Evolutionary conservation across 352 stramenopile genomes (phyloP), one percentile per base, ranked within the genome.

Genomic region (Phytophthora pistaciae): DNA sequence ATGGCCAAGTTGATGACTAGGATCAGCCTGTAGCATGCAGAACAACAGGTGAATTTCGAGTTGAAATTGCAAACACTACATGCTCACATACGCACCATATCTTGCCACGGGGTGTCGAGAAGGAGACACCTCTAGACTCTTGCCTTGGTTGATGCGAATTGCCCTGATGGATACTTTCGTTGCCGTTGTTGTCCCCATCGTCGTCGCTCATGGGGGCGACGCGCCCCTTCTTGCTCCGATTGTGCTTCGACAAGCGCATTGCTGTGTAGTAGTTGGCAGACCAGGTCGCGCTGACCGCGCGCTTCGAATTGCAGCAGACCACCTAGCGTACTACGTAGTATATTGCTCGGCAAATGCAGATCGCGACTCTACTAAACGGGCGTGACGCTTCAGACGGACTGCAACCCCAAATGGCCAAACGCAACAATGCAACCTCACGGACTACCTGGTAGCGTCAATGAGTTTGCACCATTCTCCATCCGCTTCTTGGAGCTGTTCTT

Each of bases 1-100:
- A 77, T 77, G 21, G 76, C 36, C 21, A 91, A 70, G 54, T 90
- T 92, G 21, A 72, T 40, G 36, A 91, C 36, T 44, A 92, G 56
- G 18, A 88, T 82, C 48, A 83, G 50, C 78, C 80, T 88, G 46
- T 20, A 31, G 46, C 40, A n/a, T n/a, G n/a, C n/a, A 53, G 8
- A 53, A 29, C 18, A 23, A 29, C 46, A 10, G 18, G 18, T 23
- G 18, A 52, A 53, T 31, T 5, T 16, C 11, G 36, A 18, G 36
- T 42, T 42, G 36, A 18, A 42, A 42, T 33, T 33, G 29, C 7
- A 33, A 33, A 33, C 25, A 29, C 29, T 33, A 8, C 29, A 9
- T 33, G 29, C 29, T 27, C 25, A 27, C 33, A 42, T 42, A 72
- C 66, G 50, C 40, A 75, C 72, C 72, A 78, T 49, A 78, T 75